Conservation (phyloP, 2,329 filamentous ascomycete species). For the Colletotrichum falcatum region DNA sequence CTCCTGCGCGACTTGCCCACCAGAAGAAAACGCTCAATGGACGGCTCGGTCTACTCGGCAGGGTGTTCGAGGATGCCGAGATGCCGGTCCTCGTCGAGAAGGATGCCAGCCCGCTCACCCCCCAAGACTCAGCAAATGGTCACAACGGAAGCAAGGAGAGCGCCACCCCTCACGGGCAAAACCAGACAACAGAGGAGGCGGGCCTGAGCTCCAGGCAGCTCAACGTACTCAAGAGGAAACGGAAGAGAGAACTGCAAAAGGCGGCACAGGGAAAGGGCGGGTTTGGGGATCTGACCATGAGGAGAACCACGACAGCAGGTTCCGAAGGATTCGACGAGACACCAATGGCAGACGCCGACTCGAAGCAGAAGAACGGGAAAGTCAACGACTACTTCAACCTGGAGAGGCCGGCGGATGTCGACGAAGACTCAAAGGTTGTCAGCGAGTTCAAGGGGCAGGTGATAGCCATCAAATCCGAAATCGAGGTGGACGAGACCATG, state of each 20-base stretch:
- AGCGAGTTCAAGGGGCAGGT: conserved; percentile 93
- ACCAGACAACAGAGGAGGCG: conserved; percentile 68
- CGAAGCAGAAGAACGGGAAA: conserved; percentile 69
- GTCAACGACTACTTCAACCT: conserved; percentile 90
- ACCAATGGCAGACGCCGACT: conserved; percentile 62
- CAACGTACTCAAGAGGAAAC: conserved; percentile 93
- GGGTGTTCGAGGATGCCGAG: conserved; percentile 87
- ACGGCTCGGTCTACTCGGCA: conserved; percentile 85
- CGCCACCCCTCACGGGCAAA: conserved; percentile 49
- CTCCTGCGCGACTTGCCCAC: conserved; percentile 82
- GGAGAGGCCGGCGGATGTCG: conserved; percentile 79
- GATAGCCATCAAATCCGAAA: conserved; percentile 84
- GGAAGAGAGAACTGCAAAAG: conserved; percentile 89
- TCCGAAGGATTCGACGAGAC: conserved; percentile 74
- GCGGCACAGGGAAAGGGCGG: conserved; percentile 88
- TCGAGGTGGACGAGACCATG: conserved; percentile 81
- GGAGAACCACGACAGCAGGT: conserved; percentile 70
- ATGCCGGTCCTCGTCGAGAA: conserved; percentile 66
- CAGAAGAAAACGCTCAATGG: conserved; percentile 90
- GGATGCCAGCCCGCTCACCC: conserved; percentile 59
- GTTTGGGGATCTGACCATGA: conserved; percentile 85
- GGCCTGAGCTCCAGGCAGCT: conserved; percentile 91
- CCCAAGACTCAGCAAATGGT: conserved; percentile 56
- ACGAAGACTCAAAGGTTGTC: conserved; percentile 92
- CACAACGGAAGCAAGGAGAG: conserved; percentile 53